Conservation (phyloP, 202 grass and related monocot genomes). For the Zoysia matrella region DNA sequence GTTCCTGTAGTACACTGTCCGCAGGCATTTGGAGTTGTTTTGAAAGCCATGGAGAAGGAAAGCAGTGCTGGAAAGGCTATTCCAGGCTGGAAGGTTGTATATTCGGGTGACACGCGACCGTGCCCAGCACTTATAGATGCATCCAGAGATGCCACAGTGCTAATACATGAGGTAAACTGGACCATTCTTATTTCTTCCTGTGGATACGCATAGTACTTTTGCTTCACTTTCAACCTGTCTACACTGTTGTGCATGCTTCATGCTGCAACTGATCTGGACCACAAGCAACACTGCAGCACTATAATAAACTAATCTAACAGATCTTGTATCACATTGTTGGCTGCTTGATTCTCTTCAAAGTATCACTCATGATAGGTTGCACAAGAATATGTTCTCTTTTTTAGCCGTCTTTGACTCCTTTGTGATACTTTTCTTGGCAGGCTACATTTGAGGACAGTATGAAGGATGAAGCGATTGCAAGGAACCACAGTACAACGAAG, state of each 20-base stretch:
- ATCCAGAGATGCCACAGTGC: conserved; percentile 80
- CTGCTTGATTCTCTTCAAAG: background rate
- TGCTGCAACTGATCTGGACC: conserved; percentile 26
- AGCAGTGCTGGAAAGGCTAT: conserved; percentile 55
- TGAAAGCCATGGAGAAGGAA: conserved; percentile 53
- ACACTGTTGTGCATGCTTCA: conserved; percentile 11
- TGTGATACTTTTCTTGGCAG: conserved; percentile 47
- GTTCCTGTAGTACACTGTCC: conserved; percentile 89
- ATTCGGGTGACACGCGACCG: conserved; percentile 88
- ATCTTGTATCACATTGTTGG: conserved; percentile 37
- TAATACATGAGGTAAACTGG: conserved; percentile 86
- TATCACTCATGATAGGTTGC: background rate
- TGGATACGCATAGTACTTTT: background rate
- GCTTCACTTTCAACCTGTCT: conserved; percentile 2
- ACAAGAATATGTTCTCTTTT: conserved; percentile 13
- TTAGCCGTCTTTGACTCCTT: conserved; percentile 24
- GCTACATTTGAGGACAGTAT: conserved; percentile 95
- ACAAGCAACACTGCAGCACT: background rate
- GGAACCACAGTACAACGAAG: conserved; percentile 95
- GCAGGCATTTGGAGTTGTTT: conserved; percentile 86
- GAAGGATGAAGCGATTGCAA: conserved; percentile 77
- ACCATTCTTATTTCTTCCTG: background rate
- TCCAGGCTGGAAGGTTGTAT: conserved; percentile 94
- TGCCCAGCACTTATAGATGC: conserved; percentile 82
- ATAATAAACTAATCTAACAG: conserved; percentile 20